Evolutionary conservation across 2,329 filamentous ascomycete species (phyloP).

Genomic region (Fonsecaea pedrosoi): DNA sequence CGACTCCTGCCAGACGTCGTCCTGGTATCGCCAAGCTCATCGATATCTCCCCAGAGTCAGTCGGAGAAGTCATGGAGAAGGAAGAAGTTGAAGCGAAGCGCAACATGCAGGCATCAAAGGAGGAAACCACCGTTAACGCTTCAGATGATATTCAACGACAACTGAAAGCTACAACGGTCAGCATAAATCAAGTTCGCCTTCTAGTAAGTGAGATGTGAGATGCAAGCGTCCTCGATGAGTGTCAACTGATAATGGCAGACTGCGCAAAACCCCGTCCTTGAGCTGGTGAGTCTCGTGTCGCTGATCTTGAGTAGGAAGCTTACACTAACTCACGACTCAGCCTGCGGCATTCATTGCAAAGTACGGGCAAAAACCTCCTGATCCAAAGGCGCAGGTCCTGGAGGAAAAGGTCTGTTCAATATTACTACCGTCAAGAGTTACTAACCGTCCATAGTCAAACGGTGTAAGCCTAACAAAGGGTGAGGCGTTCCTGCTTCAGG

Average conservation of each 20-base stretch:
- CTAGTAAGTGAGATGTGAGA: conserved; percentile 18
- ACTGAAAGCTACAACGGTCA: background rate
- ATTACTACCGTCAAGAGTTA: background rate
- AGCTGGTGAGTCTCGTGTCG: conserved; percentile 19
- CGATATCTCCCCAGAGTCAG: conserved; percentile 32
- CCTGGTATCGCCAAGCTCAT: conserved; percentile 24
- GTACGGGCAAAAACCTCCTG: conserved; percentile 21
- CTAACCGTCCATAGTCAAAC: conserved; percentile 8
- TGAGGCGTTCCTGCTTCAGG: background rate
- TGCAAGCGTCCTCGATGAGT: background rate
- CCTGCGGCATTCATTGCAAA: conserved; percentile 29
- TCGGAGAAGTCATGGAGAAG: conserved; percentile 8
- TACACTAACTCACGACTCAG: conserved; percentile 23
- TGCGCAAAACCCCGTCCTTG: conserved; percentile 17
- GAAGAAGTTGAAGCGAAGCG: background rate
- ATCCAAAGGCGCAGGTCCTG: background rate
- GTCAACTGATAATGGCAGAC: conserved; percentile 11
- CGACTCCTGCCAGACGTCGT: conserved; percentile 9
- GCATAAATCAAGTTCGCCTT: conserved; percentile 6
- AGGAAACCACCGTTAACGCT: background rate
- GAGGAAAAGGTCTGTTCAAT: conserved; percentile 22
- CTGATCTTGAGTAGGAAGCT: background rate
- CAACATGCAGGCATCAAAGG: background rate
- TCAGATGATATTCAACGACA: background rate
- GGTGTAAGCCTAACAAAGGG: background rate